Base-by-base conservation (phyloP, 2,329 filamentous ascomycete genomes). In the Dothidotthia symphoricarpi region DNA sequence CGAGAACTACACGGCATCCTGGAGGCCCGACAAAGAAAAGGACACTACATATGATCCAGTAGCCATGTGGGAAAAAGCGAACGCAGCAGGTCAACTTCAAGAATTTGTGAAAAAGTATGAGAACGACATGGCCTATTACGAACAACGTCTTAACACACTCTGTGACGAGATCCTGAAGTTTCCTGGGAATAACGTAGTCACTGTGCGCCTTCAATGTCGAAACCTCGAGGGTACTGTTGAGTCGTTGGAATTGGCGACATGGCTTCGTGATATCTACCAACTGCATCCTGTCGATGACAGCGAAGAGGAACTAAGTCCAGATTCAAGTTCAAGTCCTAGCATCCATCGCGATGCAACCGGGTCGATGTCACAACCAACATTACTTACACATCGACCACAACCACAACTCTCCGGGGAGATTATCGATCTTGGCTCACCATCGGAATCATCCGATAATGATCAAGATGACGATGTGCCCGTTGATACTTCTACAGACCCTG, bases 171-270 rank as follows among this genome's bases (percentile, higher is more conserved):
- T 63, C 2, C 10, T 34, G 0, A 38, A 36, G 9, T 36, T 24
- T 8, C 71, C 19, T 88, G 82, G 77, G 61, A 66, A 24, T 9
- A 76, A 69, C 6, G 67, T 69, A 15, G 53, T 64, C 1, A 73
- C 81, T 11, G 58, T 93, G 11, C 67, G 71, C 16, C 68, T 65
- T 5, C 77, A 81, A 51, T 81, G 81, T 32, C 64, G 68, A 9
- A 75, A 69, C 24, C 68, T 95, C 37, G 81, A 91, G 42, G 69
- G 72, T 4, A 88, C 75, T 3, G 66, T 95, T 1, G 75, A 78
- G 24, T 76, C 85, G 37, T 76, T 77, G 32, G 70, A 83, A 53
- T 64, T 77, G 26, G 60, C 74, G 7, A 54, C 58, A 17, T 80
- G 74, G 73, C 70, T 69, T 32, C 15, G 47, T 3, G 36, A 29